phyloP scores from a whole-genome alignment of 108 stramenopile species.

The Nitzschia sp. region DNA sequence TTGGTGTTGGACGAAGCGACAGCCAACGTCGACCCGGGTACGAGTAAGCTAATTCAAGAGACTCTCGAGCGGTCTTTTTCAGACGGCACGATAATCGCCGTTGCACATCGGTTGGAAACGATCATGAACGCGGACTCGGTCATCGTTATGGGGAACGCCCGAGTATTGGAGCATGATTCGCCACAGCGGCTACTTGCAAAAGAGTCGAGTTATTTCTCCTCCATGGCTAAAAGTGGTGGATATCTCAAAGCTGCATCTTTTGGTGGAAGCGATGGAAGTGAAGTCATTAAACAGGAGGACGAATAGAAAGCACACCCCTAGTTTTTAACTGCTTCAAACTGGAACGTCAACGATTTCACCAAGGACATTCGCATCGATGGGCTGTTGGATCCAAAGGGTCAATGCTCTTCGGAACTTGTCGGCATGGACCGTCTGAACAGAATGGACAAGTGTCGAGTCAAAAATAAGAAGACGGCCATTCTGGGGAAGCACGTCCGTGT shows the following conservation, averaged over 20 bases:
- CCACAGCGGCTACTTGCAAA: conserved; percentile 76
- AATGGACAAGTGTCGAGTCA: conserved; percentile 47
- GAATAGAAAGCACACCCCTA: no score
- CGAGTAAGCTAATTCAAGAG: conserved; percentile 86
- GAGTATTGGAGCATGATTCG: conserved; percentile 85
- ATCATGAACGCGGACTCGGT: conserved; percentile 91
- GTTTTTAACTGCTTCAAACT: no score
- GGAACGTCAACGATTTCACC: conserved; percentile 18
- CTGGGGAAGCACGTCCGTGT: conserved; percentile 33
- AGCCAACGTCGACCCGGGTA: conserved; percentile 85
- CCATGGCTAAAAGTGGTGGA: not conserved
- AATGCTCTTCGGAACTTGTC: conserved; percentile 29
- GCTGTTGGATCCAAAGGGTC: conserved; percentile 50
- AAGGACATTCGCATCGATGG: conserved; percentile 19
- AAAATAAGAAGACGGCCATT: conserved; percentile 52
- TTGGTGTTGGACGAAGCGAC: conserved; percentile 93
- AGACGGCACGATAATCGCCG: conserved; percentile 85
- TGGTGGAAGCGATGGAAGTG: no score
- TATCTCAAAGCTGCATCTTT: not conserved
- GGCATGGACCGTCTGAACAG: conserved; percentile 37
- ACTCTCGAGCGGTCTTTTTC: conserved; percentile 68
- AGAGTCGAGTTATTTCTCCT: not conserved
- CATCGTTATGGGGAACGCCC: conserved; percentile 88
- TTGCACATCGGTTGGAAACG: conserved; percentile 95
- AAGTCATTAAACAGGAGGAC: no score